A percentile compares a stretch with the other conserved stretches of the same genome.
These are phyloP conservation scores for Suillus clintonianus DNA, from an alignment of 768 basidiomycete species.

Conservation along the genomic window DNA sequence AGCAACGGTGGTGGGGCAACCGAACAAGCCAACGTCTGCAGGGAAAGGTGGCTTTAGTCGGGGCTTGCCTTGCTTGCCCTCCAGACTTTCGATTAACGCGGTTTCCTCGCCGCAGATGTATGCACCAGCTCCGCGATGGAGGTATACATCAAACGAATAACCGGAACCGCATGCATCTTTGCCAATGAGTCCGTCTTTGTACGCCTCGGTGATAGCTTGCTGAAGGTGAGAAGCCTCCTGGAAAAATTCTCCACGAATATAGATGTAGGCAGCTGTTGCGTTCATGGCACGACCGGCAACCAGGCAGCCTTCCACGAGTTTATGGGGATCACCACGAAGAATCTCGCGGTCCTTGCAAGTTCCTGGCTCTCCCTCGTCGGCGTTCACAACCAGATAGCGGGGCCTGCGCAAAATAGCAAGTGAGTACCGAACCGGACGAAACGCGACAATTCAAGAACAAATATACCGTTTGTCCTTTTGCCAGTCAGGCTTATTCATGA, in stretches of 20 bases:
- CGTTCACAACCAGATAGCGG: conserved; percentile 95
- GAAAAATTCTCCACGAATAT: conserved; percentile 97
- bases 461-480: conserved; percentile 83
- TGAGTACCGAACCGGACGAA: neutral
- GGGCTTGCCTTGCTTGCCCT: conserved; percentile 98
- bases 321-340: conserved; percentile 96
- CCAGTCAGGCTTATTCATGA: conserved; percentile 99
- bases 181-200: conserved; percentile 85
- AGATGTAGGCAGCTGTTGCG: conserved; percentile 98
- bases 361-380: conserved; percentile 97
- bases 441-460: neutral
- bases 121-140: conserved; percentile 98
- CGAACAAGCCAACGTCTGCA: conserved; percentile 96
- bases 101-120: conserved; percentile 99
- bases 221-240: conserved; percentile 94
- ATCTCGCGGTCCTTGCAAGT: conserved; percentile 99
- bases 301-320: conserved; percentile 96
- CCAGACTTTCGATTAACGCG: conserved; percentile 93
- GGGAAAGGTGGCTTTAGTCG: conserved; percentile 98
- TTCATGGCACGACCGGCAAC: conserved; percentile 98
- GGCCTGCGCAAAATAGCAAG: conserved; percentile 52
- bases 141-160: conserved; percentile 94
- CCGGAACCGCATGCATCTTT: conserved; percentile 91
- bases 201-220: conserved; percentile 94
- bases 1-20: conserved; percentile 95